Evolutionary conservation across 192 early-diverging fungal genomes (phyloP).

Genomic region (Kickxella alabastrina): DNA sequence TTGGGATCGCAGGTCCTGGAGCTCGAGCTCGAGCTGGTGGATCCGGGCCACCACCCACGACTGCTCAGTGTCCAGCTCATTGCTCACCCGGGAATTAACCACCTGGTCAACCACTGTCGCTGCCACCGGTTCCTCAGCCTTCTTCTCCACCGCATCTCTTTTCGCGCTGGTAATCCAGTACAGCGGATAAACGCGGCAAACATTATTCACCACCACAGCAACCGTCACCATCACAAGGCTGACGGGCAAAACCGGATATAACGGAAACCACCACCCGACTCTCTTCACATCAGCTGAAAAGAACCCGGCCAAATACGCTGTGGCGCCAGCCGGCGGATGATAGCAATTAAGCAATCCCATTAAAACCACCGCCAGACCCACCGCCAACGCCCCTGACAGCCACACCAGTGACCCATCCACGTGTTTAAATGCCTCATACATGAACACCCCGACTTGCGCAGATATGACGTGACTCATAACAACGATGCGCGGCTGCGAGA

Average conservation of each 20-base stretch:
- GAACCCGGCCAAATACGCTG: constrained; percentile 35
- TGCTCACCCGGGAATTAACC: constrained; percentile 10
- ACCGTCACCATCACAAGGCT: constrained; percentile 28
- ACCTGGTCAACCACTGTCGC: background rate
- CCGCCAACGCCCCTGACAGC: constrained; percentile 43
- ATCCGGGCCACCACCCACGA: constrained; percentile 34
- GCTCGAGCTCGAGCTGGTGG: constrained; percentile 27
- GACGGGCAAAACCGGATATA: constrained; percentile 42
- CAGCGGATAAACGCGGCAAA: constrained; percentile 36
- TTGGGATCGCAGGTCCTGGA: constrained; percentile 14
- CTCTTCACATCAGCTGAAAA: constrained; percentile 12
- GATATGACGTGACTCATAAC: constrained; percentile 36
- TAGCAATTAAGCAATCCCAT: constrained; percentile 48
- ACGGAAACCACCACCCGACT: constrained; percentile 49
- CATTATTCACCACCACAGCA: constrained; percentile 37
- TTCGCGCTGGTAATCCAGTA: constrained; percentile 52
- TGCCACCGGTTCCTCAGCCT: background rate
- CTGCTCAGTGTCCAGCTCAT: constrained; percentile 18
- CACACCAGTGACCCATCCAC: constrained; percentile 28
- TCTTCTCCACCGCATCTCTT: too few species aligned
- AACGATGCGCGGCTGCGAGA: constrained; percentile 47
- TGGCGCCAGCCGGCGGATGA: constrained; percentile 49
- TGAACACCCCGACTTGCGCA: constrained; percentile 36
- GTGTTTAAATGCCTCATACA: constrained; percentile 32
- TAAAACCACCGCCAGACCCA: constrained; percentile 32